These are phyloP conservation scores for Sungouiozyma ichnusensis DNA, from an alignment of 805 yeast species.

Conservation along the genomic window DNA sequence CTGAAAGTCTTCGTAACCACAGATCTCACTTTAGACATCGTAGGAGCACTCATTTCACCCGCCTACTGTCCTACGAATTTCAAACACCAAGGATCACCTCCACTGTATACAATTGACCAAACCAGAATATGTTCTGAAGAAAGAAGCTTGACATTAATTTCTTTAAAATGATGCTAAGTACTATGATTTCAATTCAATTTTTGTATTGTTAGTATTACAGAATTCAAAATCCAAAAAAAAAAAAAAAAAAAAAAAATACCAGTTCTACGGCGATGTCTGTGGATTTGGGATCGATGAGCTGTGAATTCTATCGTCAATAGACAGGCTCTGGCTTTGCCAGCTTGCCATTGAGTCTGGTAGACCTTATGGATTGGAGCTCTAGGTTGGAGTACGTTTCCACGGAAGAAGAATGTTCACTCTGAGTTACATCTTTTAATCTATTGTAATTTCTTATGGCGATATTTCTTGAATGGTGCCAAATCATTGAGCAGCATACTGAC, in stretches of 20 bases:
- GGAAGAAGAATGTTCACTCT: neutral
- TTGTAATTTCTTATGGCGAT: slow-evolving; percentile 30
- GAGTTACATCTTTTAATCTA: slow-evolving; percentile 2
- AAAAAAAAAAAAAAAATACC: neutral
- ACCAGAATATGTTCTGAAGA: neutral
- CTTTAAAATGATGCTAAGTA: neutral
- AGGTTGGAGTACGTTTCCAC: slow-evolving; percentile 9
- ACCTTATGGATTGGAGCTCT: neutral
- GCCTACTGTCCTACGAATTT: slow-evolving; percentile 7
- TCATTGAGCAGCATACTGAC: slow-evolving; percentile 51
- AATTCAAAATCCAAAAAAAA: too few species aligned
- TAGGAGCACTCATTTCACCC: neutral
- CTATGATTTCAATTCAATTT: too few species aligned
- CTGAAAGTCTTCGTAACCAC: slow-evolving; percentile 8
- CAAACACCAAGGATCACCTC: too few species aligned
- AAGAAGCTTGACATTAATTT: neutral
- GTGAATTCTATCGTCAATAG: neutral
- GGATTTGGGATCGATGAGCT: too few species aligned
- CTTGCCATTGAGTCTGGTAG: slow-evolving; percentile 3
- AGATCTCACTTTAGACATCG: neutral
- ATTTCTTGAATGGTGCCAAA: slow-evolving; percentile 66
- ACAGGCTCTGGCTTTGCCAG: slow-evolving; percentile 1
- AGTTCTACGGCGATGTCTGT: neutral
- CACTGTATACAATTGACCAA: neutral
- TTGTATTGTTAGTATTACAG: too few species aligned